Evolutionary conservation across 768 basidiomycete species (phyloP), one percentile per base, ranked within the genome.

Genomic region (Boletellus ananiceps): DNA sequence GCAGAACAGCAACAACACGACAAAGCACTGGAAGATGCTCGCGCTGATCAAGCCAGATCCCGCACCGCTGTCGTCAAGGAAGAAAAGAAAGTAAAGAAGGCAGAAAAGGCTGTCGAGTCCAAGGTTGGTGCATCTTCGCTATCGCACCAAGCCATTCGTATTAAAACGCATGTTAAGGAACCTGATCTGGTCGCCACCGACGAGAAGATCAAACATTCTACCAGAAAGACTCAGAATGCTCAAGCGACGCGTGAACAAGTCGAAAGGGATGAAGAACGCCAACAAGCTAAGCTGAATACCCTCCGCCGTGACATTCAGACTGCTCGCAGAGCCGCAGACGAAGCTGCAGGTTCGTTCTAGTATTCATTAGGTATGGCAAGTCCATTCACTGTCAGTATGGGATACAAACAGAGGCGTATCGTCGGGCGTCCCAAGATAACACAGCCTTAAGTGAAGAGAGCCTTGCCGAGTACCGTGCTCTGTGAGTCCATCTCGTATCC

Each of bases 61-160:
- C 78, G 89, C 15, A 78, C 83, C 8, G 70, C 74, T 5, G 85
- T 93, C 0, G 80, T 85, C 72, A 87, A 88, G 69, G 84, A 86
- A 56, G 93, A 99, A 69, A 86, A 85, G 69, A 79, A 71, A 39
- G 84, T 95, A 50, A 96, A 96, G 72, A 89, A 86, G 66, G 86
- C 86, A 1, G 94, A 97, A 68, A 97, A 94, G 67, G 74, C 82
- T 0, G 67, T 94, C 8, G 95, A 97, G 50, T 81, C 76, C 14
- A 91, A 89, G 74, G 93, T 86, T 33, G 34, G 75, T 59, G 18
- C 14, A 35, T 21, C 1, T n/a, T 45, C n/a, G 1, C 5, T 12
- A 12, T 49, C 3, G 3, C 15, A 31, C 21, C 15, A 23, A 3
- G 33, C 14, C 16, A 9, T 5, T 1, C 25, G n/a, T 34, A n/a